Evolutionary conservation across 169 alveolate genomes (phyloP).

Genomic region (Theileria parva): DNA sequence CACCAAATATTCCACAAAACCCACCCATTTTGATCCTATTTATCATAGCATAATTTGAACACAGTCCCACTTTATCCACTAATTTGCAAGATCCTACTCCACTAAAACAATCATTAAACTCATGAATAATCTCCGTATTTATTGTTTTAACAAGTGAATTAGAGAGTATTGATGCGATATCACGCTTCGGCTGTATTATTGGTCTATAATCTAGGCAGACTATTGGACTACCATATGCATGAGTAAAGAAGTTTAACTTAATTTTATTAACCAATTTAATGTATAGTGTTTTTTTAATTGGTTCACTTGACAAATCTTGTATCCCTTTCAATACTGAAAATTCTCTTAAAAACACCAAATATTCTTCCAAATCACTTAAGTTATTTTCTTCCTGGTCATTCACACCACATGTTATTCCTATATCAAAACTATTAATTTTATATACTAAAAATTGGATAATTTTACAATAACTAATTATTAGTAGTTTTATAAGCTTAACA

Average conservation of each 20-base stretch:
- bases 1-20: neutral
- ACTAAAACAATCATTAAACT: neutral
- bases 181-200: slow-evolving; percentile 27
- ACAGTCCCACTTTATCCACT: neutral
- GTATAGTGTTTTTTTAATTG: neutral
- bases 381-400: neutral
- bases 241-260: neutral
- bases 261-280: slow-evolving; percentile 2
- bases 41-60: neutral
- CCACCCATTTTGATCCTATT: neutral
- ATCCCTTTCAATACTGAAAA: slow-evolving; percentile 11
- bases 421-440: neutral
- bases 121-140: neutral
- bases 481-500: slow-evolving; percentile 6
- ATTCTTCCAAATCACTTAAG: slow-evolving; percentile 6
- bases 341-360: neutral
- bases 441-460: neutral
- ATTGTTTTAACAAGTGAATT: neutral
- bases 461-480: neutral
- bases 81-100: neutral
- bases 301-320: slow-evolving; percentile 4
- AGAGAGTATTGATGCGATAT: slow-evolving; percentile 49
- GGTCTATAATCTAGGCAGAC: slow-evolving; percentile 21
- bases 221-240: slow-evolving; percentile 8
- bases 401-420: neutral